Base-by-base conservation (phyloP, 129 eudicot genomes). In the Artemisia argyi region DNA sequence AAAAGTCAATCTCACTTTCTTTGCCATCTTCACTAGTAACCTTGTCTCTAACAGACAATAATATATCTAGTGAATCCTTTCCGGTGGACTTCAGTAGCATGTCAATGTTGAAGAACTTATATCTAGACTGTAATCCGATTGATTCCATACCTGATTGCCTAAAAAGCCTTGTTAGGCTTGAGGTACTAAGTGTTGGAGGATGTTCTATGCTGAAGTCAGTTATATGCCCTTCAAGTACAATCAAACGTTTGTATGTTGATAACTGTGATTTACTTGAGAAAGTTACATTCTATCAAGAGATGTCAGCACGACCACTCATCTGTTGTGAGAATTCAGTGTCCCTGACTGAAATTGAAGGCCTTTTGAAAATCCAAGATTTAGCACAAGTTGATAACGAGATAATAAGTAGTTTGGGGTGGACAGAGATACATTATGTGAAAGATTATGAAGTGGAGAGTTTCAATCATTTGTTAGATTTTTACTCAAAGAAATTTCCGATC, bases 121-220 rank as follows among this genome's bases (percentile, higher is more conserved):
- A 11, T 57, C 22, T 80, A 19, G 16, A 71, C n/a, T 8, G 13
- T 3, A 80, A 80, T 39, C 77, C 46, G 10, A 63, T 80, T 44
- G 13, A 32, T 17, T 54, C 68, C 4, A 7, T 80, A 9, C 84
- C 84, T 12, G 69, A 69, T 24, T 68, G 53, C 16, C 14, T 75
- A 2, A 75, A 63, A 54, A 17, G 10, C 19, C 80, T 74, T 9
- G 4, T 14, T 11, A 68, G 22, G 39, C 76, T 80, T 17, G 20
- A 73, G 56, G 3, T 18, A 12, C 72, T 66, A 4, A 15, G 32
- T 3, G 16, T 73, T 61, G 1, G 7, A 3, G 3, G 12, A 28
- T 73, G 77, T 30, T 53, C 8, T 1, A n/a, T 2, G 51, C 26
- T 61, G 6, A 32, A 62, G 48, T 73, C 78, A 26, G 7, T 61